Conservation (phyloP, 257 asterid species). For the Fraxinus cuspidata region DNA sequence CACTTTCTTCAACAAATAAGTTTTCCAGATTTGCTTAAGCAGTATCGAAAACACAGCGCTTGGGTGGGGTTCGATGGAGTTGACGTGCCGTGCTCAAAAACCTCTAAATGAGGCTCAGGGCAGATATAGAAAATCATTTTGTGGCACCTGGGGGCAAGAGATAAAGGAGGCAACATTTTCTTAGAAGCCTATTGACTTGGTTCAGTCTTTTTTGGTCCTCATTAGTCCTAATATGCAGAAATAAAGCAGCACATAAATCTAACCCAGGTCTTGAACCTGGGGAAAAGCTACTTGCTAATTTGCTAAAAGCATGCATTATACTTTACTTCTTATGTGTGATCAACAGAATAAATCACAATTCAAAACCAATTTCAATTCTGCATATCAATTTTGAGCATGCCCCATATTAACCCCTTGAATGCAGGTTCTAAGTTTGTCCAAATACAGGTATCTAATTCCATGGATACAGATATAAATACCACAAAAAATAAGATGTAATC, state of each 20-base stretch:
- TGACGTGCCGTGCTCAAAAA: not conserved
- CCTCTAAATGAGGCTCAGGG: not conserved
- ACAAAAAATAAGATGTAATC: not conserved
- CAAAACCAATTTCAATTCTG: not conserved
- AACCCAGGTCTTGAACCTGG: not conserved
- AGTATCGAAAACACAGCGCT: not conserved
- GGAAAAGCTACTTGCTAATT: not conserved
- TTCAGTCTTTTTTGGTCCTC: not conserved
- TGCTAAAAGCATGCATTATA: not conserved
- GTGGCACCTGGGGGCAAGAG: not conserved
- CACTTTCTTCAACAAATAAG: not conserved
- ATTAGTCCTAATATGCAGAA: not conserved
- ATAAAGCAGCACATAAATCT: not conserved
- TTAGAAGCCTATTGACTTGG: not conserved
- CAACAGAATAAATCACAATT: not conserved
- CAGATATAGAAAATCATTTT: not conserved
- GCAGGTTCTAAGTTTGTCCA: not conserved
- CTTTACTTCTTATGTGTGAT: not conserved
- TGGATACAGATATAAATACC: not conserved
- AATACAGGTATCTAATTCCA: not conserved
- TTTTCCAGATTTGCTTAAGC: slow-evolving; percentile 9
- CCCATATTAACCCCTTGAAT: not conserved
- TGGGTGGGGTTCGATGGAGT: not conserved
- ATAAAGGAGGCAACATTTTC: not conserved
- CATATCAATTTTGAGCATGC: not conserved